phyloP scores from a whole-genome alignment of 2,329 filamentous ascomycete genomes.

The Ophiocordyceps unilateralis region DNA sequence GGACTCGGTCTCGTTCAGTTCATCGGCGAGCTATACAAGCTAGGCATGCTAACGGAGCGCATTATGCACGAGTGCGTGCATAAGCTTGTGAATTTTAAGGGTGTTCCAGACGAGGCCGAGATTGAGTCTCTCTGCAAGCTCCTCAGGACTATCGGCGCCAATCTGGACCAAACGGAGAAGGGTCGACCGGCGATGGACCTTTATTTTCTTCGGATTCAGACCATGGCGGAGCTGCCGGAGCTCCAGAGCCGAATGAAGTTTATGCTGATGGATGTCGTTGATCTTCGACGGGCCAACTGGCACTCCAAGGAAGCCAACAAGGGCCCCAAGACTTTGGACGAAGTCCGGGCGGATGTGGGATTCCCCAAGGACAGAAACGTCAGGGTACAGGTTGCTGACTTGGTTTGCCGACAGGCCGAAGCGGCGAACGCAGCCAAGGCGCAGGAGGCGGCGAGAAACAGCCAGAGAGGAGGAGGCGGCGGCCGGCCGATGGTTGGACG shows the following conservation, averaged over 20 bases:
- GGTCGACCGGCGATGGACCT: slow-evolving; percentile 75
- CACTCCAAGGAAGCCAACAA: slow-evolving; percentile 77
- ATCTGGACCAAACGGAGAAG: slow-evolving; percentile 70
- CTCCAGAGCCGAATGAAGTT: slow-evolving; percentile 80
- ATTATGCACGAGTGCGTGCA: slow-evolving; percentile 99
- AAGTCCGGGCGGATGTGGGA: slow-evolving; percentile 64
- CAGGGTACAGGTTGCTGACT: slow-evolving; percentile 8
- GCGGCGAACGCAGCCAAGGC: slow-evolving; percentile 67
- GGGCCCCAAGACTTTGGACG: slow-evolving; percentile 89
- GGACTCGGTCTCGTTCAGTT: slow-evolving; percentile 97
- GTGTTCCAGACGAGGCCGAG: slow-evolving; percentile 83
- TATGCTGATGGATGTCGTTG: slow-evolving; percentile 90
- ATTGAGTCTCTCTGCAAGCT: slow-evolving; percentile 92
- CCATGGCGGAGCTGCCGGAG: slow-evolving; percentile 62
- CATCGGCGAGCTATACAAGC: slow-evolving; percentile 97
- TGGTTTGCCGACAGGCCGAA: slow-evolving; percentile 30
- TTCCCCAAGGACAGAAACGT: no score
- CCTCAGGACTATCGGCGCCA: slow-evolving; percentile 75
- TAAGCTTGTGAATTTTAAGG: slow-evolving; percentile 91
- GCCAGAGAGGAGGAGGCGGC: slow-evolving; percentile 44
- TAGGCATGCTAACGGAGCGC: slow-evolving; percentile 93
- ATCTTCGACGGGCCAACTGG: slow-evolving; percentile 67
- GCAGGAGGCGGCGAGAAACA: slow-evolving; percentile 47
- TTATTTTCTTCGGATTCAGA: slow-evolving; percentile 81
- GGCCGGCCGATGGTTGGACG: slow-evolving; percentile 61